A percentile compares a stretch with the other conserved stretches of the same genome.
Conservation (phyloP, 129 eudicot species). For the Tagetes erecta region DNA sequence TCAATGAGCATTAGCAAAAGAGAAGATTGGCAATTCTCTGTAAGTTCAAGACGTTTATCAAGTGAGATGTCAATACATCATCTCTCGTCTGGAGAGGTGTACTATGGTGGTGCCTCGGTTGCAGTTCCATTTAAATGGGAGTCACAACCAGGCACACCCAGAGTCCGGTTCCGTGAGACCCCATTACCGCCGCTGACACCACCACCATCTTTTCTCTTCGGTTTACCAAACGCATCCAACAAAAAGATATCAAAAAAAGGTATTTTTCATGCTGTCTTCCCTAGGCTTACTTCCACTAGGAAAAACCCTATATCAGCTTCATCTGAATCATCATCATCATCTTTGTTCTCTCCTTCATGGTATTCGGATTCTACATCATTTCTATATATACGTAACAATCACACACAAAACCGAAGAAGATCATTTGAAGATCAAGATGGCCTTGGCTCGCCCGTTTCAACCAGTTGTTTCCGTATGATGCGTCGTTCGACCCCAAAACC, state of each 20-base stretch:
- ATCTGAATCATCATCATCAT: constrained; percentile 36
- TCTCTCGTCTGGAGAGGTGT: constrained; percentile 39
- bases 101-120: constrained; percentile 47
- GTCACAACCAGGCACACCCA: constrained; percentile 69
- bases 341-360: constrained; percentile 34
- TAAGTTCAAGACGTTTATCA: constrained; percentile 31
- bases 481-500: constrained; percentile 31
- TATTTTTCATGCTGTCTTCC: constrained; percentile 34
- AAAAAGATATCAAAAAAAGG: constrained; percentile 37
- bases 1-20: constrained; percentile 29
- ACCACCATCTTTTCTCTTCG: constrained; percentile 49
- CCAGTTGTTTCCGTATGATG: constrained; percentile 44
- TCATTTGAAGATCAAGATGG: constrained; percentile 36
- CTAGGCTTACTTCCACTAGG: constrained; percentile 34
- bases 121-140: constrained; percentile 60
- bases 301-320: constrained; percentile 40
- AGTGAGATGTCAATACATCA: constrained; percentile 27
- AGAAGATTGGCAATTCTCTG: constrained; percentile 20
- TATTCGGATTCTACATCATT: constrained; percentile 46
- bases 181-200: constrained; percentile 62
- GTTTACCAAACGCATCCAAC: constrained; percentile 30
- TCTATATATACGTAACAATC: constrained; percentile 16
- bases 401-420: constrained; percentile 19
- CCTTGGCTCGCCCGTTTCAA: constrained; percentile 39
- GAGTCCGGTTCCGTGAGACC: constrained; percentile 37